Percentiles rank a stretch among this genome's conserved stretches.
phyloP scores from a whole-genome alignment of 495 filamentous ascomycete species.

The Oidiodendron maius region DNA sequence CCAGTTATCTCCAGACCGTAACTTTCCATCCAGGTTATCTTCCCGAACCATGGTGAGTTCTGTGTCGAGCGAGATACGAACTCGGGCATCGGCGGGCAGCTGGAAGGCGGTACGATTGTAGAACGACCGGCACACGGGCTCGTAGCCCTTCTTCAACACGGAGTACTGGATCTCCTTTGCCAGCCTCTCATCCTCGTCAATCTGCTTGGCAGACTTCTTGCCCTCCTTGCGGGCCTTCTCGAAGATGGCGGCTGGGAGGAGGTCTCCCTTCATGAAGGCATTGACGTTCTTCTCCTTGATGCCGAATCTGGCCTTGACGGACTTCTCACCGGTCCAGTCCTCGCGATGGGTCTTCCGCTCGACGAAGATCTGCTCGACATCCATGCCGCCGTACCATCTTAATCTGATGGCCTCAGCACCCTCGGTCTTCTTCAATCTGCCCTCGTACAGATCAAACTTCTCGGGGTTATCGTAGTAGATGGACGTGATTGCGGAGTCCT shows the following conservation, averaged over 20 bases:
- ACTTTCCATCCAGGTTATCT: slow-evolving; percentile 82
- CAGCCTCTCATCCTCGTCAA: slow-evolving; percentile 82
- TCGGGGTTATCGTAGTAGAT: slow-evolving; percentile 97
- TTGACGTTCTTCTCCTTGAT: slow-evolving; percentile 98
- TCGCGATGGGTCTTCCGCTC: slow-evolving; percentile 98
- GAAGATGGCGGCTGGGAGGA: slow-evolving; percentile 77
- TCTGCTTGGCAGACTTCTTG: slow-evolving; percentile 86
- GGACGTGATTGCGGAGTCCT: slow-evolving; percentile 91
- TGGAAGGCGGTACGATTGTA: slow-evolving; percentile 99
- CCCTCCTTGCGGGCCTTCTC: slow-evolving; percentile 92
- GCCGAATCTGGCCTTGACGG: slow-evolving; percentile 92
- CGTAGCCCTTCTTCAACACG: slow-evolving; percentile 72
- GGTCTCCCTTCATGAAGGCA: slow-evolving; percentile 71
- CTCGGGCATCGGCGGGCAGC: slow-evolving; percentile 89
- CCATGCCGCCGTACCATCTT: slow-evolving; percentile 97
- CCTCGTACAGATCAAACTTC: slow-evolving; percentile 88
- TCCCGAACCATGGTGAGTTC: slow-evolving; percentile 92
- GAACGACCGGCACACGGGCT: slow-evolving; percentile 86
- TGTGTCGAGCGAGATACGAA: slow-evolving; percentile 94
- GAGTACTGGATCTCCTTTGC: slow-evolving; percentile 93
- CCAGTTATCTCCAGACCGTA: slow-evolving; percentile 83
- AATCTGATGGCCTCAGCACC: slow-evolving; percentile 95
- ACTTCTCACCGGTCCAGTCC: slow-evolving; percentile 99
- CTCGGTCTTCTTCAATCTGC: slow-evolving; percentile 94
- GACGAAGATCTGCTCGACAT: slow-evolving; percentile 89